A percentile compares a stretch with the other conserved stretches of the same genome.
phyloP scores from a whole-genome alignment of 768 basidiomycete genomes.

The Chiua virens region DNA sequence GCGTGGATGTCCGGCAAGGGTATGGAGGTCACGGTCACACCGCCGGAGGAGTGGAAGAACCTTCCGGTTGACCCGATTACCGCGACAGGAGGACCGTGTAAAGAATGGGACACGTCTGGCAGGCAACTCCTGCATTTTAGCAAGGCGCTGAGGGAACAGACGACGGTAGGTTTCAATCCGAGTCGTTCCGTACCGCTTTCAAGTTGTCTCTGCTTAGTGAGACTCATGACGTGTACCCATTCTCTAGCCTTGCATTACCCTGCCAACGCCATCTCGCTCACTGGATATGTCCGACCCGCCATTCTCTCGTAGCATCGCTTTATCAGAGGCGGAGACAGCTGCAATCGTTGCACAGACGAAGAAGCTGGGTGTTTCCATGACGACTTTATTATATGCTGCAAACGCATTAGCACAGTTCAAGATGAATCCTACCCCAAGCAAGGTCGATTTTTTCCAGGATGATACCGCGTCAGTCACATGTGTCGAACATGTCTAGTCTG shows the following conservation, averaged over 20 bases:
- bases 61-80: constrained; percentile 27
- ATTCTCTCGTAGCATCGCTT: not conserved
- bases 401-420: constrained; percentile 19
- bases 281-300: constrained; percentile 8
- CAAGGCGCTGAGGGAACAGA: constrained; percentile 3
- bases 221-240: no score
- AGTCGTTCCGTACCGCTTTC: no score
- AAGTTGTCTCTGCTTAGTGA: no score
- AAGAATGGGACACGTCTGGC: constrained; percentile 19
- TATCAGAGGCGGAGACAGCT: constrained; percentile 9
- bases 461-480: constrained; percentile 10
- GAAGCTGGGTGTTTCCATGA: constrained; percentile 9
- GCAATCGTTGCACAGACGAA: constrained; percentile 12
- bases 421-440: constrained; percentile 19
- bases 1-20: constrained; percentile 20
- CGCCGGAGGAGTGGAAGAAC: constrained; percentile 24
- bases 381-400: constrained; percentile 23
- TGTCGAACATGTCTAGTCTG: no score
- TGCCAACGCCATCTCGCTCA: constrained; percentile 6
- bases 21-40: constrained; percentile 9
- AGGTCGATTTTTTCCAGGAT: constrained; percentile 13
- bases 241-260: constrained; percentile 9
- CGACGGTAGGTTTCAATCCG: constrained; percentile 12
- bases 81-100: constrained; percentile 21
- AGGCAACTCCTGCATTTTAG: constrained; percentile 12